phyloP scores from a whole-genome alignment of 305 asterid species.

The Petunia hybrid region DNA sequence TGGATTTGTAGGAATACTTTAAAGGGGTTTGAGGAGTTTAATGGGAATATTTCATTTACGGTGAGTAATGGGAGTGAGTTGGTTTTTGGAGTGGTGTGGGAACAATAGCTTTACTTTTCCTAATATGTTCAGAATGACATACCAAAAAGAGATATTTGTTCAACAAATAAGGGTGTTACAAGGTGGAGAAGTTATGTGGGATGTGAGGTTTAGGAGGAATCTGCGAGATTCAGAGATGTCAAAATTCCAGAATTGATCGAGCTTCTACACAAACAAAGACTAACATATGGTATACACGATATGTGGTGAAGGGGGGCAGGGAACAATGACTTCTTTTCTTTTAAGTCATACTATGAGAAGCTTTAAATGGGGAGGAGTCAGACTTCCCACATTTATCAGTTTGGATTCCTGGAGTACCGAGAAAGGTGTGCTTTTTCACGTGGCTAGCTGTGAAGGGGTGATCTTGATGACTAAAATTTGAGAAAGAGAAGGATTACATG shows the following conservation, averaged over 20 bases:
- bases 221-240: background rate
- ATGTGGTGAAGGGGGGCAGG: no score
- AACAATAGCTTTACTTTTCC: background rate
- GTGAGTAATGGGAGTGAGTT: background rate
- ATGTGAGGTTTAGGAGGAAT: background rate
- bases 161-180: background rate
- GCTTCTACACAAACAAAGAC: background rate
- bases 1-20: background rate
- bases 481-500: background rate
- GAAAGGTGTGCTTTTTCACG: background rate
- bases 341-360: background rate
- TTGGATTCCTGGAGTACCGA: background rate
- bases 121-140: background rate
- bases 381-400: background rate
- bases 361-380: background rate
- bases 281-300: background rate
- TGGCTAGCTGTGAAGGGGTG: background rate
- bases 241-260: background rate
- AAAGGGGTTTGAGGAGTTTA: background rate
- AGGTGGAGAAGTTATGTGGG: background rate
- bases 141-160: background rate
- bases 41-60: background rate
- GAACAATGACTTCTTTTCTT: no score
- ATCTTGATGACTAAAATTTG: background rate
- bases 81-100: background rate